Conservation (phyloP, 2,329 filamentous ascomycete species). For the Cladorrhinum sp. region DNA sequence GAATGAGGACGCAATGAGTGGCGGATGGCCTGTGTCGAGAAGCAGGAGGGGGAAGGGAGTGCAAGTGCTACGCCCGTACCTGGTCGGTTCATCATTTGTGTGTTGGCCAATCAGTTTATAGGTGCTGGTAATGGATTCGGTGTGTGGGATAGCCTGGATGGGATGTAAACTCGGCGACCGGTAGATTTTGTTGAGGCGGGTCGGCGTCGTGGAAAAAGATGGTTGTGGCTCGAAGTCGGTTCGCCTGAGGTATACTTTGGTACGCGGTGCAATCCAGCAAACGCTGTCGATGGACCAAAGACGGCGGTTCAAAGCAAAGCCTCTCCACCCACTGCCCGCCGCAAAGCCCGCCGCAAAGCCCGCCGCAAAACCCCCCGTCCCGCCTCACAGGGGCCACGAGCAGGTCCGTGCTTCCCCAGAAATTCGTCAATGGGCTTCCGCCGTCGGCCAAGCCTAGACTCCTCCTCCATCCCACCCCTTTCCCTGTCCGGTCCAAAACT, state of each 20-base stretch:
- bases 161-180: background rate
- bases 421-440: background rate
- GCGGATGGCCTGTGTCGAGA: background rate
- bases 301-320: background rate
- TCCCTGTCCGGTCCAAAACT: constrained; percentile 7
- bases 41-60: background rate
- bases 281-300: constrained; percentile 4
- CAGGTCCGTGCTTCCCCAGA: constrained; percentile 4
- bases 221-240: background rate
- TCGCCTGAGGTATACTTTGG: background rate
- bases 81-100: constrained; percentile 7
- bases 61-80: constrained; percentile 5
- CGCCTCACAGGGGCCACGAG: background rate
- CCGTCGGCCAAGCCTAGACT: background rate
- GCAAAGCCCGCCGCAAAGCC: background rate
- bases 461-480: background rate
- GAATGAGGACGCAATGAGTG: background rate
- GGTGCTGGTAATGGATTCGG: background rate
- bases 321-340: background rate
- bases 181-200: background rate
- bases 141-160: background rate
- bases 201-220: background rate
- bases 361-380: background rate
- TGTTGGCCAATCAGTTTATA: background rate
- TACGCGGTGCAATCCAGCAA: background rate